Evolutionary conservation across 352 stramenopile genomes (phyloP).

Genomic region (Phytophthora agathidicida): DNA sequence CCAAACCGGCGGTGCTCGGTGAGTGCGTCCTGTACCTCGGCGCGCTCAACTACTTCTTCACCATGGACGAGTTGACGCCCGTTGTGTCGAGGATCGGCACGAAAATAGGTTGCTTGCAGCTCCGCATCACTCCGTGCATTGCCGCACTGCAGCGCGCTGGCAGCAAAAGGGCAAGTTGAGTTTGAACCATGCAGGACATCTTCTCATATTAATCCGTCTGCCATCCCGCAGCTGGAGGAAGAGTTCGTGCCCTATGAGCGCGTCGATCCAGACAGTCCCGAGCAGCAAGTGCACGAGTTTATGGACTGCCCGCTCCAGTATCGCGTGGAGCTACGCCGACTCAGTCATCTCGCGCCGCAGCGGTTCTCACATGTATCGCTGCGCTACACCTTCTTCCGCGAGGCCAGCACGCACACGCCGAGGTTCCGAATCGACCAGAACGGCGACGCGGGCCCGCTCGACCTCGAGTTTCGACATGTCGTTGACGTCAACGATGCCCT

Average conservation of each 20-base stretch:
- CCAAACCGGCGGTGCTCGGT: slow-evolving; percentile 40
- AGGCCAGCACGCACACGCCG: slow-evolving; percentile 36
- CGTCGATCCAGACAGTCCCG: slow-evolving; percentile 36
- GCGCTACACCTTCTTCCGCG: slow-evolving; percentile 55
- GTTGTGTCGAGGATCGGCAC: slow-evolving; percentile 63
- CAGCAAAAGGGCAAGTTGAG: slow-evolving; percentile 38
- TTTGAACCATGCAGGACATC: no score
- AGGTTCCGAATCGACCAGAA: slow-evolving; percentile 14
- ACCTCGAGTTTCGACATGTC: slow-evolving; percentile 37
- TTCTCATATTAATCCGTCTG: no score
- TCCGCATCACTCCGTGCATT: slow-evolving; percentile 54
- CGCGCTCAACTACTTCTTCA: slow-evolving; percentile 70
- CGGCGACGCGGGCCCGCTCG: slow-evolving; percentile 12
- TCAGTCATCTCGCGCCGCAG: slow-evolving; percentile 31
- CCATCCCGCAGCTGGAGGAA: slow-evolving; percentile 7
- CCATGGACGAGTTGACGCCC: slow-evolving; percentile 44
- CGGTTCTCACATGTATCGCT: slow-evolving; percentile 49
- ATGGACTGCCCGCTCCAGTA: slow-evolving; percentile 63
- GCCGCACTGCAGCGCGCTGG: slow-evolving; percentile 5
- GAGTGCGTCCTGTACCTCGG: slow-evolving; percentile 64
- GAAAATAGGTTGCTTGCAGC: slow-evolving; percentile 38
- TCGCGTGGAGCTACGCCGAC: slow-evolving; percentile 32
- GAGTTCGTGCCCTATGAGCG: slow-evolving; percentile 45
- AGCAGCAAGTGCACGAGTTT: slow-evolving; percentile 60
- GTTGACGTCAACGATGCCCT: slow-evolving; percentile 60